Percentiles rank a stretch among this genome's conserved stretches.
phyloP scores from a whole-genome alignment of 345 rosid species.

The Aurinia saxatilis region DNA sequence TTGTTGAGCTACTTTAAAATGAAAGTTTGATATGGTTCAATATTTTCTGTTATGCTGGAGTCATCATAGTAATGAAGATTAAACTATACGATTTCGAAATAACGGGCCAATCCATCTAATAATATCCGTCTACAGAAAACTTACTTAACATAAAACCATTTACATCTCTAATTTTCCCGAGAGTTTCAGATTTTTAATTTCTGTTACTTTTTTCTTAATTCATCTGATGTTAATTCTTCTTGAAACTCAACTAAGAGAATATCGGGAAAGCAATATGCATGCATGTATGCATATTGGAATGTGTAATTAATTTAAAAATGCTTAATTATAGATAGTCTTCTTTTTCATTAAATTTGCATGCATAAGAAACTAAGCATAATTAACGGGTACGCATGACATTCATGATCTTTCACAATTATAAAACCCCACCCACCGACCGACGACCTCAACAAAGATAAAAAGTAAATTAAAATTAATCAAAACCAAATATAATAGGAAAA shows the following conservation, averaged over 20 bases:
- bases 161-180: too few species aligned
- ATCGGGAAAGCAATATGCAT: conserved; percentile 4
- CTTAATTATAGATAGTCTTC: background rate
- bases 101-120: too few species aligned
- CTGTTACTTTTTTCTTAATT: too few species aligned
- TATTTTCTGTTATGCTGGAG: too few species aligned
- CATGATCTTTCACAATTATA: conserved; percentile 18
- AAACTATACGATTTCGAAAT: too few species aligned
- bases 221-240: background rate
- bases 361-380: conserved; percentile 22
- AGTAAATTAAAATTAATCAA: background rate
- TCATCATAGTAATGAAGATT: too few species aligned
- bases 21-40: too few species aligned
- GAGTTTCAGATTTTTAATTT: too few species aligned
- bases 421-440: conserved; percentile 18
- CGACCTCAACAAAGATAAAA: background rate
- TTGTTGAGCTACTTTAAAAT: too few species aligned
- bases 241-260: conserved; percentile 8
- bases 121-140: too few species aligned
- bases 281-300: background rate
- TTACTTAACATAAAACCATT: too few species aligned
- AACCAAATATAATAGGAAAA: background rate
- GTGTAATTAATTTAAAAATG: background rate
- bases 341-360: conserved; percentile 19
- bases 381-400: conserved; percentile 24